A percentile compares a stretch with the other conserved stretches of the same genome.
Evolutionary conservation across 139 green algal genomes (phyloP).

Genomic region (Tetradesmus lagerheimii): DNA sequence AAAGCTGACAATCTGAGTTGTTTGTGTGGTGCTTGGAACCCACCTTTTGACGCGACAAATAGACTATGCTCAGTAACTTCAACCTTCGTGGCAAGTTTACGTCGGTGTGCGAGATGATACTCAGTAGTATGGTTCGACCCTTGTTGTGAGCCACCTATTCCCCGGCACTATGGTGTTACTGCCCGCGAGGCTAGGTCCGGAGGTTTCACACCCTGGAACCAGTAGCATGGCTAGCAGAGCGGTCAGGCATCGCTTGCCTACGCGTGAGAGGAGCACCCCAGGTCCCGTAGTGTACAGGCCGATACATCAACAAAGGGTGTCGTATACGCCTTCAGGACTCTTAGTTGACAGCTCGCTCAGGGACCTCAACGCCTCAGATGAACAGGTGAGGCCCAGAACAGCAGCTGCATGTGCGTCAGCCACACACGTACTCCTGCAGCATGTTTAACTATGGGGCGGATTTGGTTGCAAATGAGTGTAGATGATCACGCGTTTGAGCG

Average conservation of each 20-base stretch:
- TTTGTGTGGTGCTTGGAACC: neutral
- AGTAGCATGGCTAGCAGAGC: neutral
- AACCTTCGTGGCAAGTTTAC: neutral
- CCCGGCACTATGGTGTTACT: neutral
- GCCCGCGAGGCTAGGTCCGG: neutral
- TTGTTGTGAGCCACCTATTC: neutral
- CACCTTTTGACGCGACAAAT: neutral
- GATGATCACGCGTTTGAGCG: neutral
- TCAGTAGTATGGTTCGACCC: neutral
- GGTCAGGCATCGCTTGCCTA: neutral
- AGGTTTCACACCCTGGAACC: neutral
- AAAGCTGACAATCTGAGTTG: constrained; percentile 5
- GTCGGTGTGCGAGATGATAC: neutral
- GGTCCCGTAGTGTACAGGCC: neutral
- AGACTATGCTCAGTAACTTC: neutral
- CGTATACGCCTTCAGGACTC: neutral
- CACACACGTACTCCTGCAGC: neutral
- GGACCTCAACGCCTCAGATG: neutral
- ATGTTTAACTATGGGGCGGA: neutral
- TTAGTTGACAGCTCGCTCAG: neutral
- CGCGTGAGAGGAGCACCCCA: neutral
- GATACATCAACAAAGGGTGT: neutral
- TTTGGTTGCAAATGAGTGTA: neutral
- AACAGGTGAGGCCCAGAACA: neutral
- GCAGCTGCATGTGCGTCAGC: neutral